Evolutionary conservation across 306 rosid genomes (phyloP).

Genomic region (Quercus mongolica): DNA sequence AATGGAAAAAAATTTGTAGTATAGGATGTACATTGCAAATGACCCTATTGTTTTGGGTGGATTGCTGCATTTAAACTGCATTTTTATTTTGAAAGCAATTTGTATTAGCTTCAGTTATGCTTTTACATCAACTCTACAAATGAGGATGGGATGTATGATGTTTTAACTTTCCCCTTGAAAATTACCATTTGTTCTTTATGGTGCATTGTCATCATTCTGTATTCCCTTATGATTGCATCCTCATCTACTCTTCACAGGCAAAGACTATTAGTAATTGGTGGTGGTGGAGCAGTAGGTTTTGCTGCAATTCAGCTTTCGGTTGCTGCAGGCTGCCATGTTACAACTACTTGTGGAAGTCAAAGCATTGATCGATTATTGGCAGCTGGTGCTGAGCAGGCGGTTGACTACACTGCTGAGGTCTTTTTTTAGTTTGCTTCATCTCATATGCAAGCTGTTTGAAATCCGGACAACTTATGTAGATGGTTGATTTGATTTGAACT

Average conservation of each 20-base stretch:
- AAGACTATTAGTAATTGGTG: conserved; percentile 84
- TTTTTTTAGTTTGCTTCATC: conserved; percentile 26
- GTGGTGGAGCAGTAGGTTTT: conserved; percentile 98
- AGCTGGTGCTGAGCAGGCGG: conserved; percentile 92
- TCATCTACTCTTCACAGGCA: conserved; percentile 51
- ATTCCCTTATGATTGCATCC: conserved; percentile 19
- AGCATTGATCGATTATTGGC: conserved; percentile 60
- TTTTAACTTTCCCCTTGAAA: background rate
- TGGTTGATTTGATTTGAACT: background rate
- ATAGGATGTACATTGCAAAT: too few relatives aligned
- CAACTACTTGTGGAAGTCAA: conserved; percentile 82
- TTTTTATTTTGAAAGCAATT: background rate
- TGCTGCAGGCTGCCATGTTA: conserved; percentile 74
- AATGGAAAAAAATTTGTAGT: too few relatives aligned
- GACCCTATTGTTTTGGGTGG: too few relatives aligned
- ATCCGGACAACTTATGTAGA: background rate
- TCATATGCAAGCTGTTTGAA: conserved; percentile 9
- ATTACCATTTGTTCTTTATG: background rate
- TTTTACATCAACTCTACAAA: background rate
- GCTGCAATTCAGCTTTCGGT: conserved; percentile 84
- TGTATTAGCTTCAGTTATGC: background rate
- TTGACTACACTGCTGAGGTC: conserved; percentile 88
- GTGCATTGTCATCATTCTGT: background rate
- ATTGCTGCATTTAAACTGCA: background rate
- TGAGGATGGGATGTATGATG: background rate